These are phyloP conservation scores for Berberis thunbergii DNA, from an alignment of 164 flowering plant species.

Conservation along the genomic window DNA sequence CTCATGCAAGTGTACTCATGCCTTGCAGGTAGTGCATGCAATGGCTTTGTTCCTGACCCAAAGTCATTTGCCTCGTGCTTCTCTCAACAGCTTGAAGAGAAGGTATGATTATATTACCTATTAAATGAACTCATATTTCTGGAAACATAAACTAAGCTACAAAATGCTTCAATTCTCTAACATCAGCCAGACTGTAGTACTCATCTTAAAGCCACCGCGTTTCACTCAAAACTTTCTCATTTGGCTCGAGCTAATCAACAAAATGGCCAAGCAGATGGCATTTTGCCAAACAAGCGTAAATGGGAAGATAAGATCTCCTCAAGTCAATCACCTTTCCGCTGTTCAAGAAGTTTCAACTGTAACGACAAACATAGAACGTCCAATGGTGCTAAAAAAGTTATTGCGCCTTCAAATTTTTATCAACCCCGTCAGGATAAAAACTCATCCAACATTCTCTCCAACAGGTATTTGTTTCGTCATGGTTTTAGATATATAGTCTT, in stretches of 20 bases:
- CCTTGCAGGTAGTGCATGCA: constrained; percentile 10
- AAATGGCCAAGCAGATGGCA: constrained; percentile 13
- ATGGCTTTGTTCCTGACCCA: constrained; percentile 10
- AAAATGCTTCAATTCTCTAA: constrained; percentile 8
- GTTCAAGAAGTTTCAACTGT: constrained; percentile 4
- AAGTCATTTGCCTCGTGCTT: constrained; percentile 28
- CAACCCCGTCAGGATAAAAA: constrained; percentile 9
- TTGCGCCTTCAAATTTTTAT: constrained; percentile 17
- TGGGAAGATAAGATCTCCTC: constrained; percentile 13
- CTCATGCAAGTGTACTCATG: too few species aligned
- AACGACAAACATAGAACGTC: constrained; percentile 4
- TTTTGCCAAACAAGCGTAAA: constrained; percentile 9
- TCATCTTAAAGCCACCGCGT: constrained; percentile 9
- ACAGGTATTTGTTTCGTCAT: constrained; percentile 16
- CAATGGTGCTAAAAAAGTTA: constrained; percentile 20
- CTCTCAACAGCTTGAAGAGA: constrained; percentile 18
- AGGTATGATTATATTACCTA: constrained; percentile 18
- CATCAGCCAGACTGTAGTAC: constrained; percentile 27
- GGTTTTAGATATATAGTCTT: constrained; percentile 4
- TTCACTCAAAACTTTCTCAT: constrained; percentile 17
- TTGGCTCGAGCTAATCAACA: constrained; percentile 15
- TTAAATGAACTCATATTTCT: constrained; percentile 2
- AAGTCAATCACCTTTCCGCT: constrained; percentile 13
- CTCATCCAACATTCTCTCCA: constrained; percentile 7
- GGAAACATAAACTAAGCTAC: constrained; percentile 4